A percentile compares a stretch with the other conserved stretches of the same genome.
Evolutionary conservation across 495 filamentous ascomycete species (phyloP).

Genomic region (Lasiosphaeris hirsuta): DNA sequence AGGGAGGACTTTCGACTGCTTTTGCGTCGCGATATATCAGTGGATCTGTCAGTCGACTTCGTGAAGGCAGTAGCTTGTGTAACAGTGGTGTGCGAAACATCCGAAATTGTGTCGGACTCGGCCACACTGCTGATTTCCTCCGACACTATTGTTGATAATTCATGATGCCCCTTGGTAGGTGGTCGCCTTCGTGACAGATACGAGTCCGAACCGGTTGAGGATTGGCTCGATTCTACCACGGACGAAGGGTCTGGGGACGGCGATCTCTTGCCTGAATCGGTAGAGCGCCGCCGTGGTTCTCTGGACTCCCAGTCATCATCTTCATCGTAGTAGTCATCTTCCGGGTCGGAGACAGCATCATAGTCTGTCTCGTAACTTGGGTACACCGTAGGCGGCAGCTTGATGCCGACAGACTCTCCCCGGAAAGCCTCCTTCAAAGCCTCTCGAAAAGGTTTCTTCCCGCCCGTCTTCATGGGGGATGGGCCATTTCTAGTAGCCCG

Average conservation of each 20-base stretch:
- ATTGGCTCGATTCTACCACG: slow-evolving; percentile 32
- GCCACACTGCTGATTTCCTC: slow-evolving; percentile 55
- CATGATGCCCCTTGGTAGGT: slow-evolving; percentile 62
- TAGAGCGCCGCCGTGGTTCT: slow-evolving; percentile 25
- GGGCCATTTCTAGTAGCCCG: slow-evolving; percentile 45
- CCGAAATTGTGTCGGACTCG: slow-evolving; percentile 39
- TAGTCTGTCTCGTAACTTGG: slow-evolving; percentile 42
- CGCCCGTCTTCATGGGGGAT: slow-evolving; percentile 36
- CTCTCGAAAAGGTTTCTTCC: slow-evolving; percentile 45
- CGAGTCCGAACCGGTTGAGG: slow-evolving; percentile 23
- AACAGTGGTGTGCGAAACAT: slow-evolving; percentile 47
- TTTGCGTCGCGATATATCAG: slow-evolving; percentile 35
- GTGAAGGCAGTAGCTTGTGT: slow-evolving; percentile 43
- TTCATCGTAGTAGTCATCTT: slow-evolving; percentile 21
- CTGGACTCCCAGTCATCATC: slow-evolving; percentile 19
- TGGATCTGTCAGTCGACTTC: slow-evolving; percentile 36
- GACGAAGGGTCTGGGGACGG: slow-evolving; percentile 32
- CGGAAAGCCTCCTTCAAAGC: slow-evolving; percentile 52
- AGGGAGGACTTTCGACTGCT: slow-evolving; percentile 49
- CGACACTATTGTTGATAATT: slow-evolving; percentile 71
- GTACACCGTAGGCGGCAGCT: slow-evolving; percentile 40
- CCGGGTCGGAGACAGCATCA: slow-evolving; percentile 26
- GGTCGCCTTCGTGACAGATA: slow-evolving; percentile 42
- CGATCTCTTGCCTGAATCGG: slow-evolving; percentile 25
- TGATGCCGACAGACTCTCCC: slow-evolving; percentile 49